Evolutionary conservation across 2,329 filamentous ascomycete species (phyloP), one percentile per base, ranked within the genome.

Genomic region (Penicillium sp.): DNA sequence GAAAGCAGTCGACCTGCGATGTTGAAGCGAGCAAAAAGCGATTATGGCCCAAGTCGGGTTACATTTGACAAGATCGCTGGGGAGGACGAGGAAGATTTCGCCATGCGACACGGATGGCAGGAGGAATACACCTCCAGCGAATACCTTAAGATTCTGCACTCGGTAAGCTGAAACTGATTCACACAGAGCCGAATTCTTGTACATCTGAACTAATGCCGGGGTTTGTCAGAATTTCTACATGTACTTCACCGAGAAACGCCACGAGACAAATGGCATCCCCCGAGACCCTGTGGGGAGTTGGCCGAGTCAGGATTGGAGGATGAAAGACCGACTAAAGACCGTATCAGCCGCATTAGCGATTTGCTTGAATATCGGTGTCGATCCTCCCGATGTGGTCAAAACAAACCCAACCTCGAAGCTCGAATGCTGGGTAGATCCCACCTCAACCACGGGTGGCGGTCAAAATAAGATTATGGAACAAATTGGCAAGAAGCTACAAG

Each of bases 191-290:
- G 11, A 6, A 10, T 43, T 37, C 7, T 39, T 33, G 10, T 5
- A 39, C 8, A 27, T 19, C 16, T 27, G 37, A 59, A 29, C 62
- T 64, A 56, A 62, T 52, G 37, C 19, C 31, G 27, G 64, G 59
- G 59, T 61, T 57, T 29, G 59, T 54, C 75, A 96, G 90, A 96
- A 92, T 65, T 99, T 96, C 86, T 98, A 96, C 80, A 98, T 98
- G 93, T 99, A 99, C 78, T 99, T 91, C 76, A 97, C 93, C 62
- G 95, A 99, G 76, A 98, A 98, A 77, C 89, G 93, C 53, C 95
- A 99, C 77, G 95, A 98, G 73, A 95, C 92, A 23, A 93, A 92
- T 35, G 95, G 92, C 23, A 92, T 93, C 65, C 91, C 92, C 16
- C 91, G 92, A 71, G 77, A 79, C 57, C 78, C 80, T 21, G 73